Evolutionary conservation across 2,329 filamentous ascomycete species (phyloP).

Genomic region (Hypoxylon sp.): DNA sequence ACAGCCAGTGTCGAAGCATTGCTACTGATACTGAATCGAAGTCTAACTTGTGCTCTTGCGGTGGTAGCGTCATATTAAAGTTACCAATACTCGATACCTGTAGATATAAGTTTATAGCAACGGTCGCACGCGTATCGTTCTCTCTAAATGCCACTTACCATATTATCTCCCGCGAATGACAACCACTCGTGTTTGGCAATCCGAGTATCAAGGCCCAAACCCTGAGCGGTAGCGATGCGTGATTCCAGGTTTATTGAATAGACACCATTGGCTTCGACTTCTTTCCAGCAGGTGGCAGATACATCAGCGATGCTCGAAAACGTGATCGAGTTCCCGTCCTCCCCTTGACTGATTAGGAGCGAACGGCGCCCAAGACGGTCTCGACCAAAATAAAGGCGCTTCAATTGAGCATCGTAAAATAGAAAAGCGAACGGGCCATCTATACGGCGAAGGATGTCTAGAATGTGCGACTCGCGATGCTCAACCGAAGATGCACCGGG

Average conservation of each 20-base stretch:
- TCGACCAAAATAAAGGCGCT: slow-evolving; percentile 81
- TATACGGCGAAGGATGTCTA: slow-evolving; percentile 69
- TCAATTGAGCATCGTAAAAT: slow-evolving; percentile 75
- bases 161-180: slow-evolving; percentile 50
- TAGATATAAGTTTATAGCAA: slow-evolving; percentile 56
- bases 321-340: slow-evolving; percentile 59
- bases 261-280: slow-evolving; percentile 87
- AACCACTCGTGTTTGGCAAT: slow-evolving; percentile 52
- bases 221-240: slow-evolving; percentile 14
- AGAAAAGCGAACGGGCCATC: slow-evolving; percentile 92
- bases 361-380: slow-evolving; percentile 91
- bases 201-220: slow-evolving; percentile 30
- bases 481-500: slow-evolving; percentile 43
- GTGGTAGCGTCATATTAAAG: slow-evolving; percentile 63
- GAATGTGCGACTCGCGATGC: slow-evolving; percentile 53
- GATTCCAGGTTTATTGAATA: slow-evolving; percentile 72
- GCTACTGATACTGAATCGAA: slow-evolving; percentile 63
- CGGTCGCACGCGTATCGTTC: slow-evolving; percentile 32
- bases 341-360: slow-evolving; percentile 70
- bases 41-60: slow-evolving; percentile 45
- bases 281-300: slow-evolving; percentile 69
- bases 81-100: slow-evolving; percentile 66
- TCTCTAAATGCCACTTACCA: slow-evolving; percentile 56
- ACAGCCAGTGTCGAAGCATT: slow-evolving; percentile 65
- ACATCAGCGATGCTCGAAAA: slow-evolving; percentile 78